Evolutionary conservation across 192 early-diverging fungal genomes (phyloP).

Genomic region (Entomortierella beljakovae): DNA sequence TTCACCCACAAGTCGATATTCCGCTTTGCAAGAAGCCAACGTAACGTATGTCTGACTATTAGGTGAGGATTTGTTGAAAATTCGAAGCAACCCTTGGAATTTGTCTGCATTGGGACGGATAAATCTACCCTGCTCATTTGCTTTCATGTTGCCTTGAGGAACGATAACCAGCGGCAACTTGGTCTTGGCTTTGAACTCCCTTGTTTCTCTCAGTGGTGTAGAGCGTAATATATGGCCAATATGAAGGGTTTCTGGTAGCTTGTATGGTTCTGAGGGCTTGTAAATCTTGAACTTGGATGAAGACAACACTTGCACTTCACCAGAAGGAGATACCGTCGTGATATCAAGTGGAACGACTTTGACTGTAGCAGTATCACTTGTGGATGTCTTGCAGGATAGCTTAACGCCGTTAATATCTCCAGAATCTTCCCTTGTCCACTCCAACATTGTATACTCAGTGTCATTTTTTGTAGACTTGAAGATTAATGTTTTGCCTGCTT

Average conservation of each 20-base stretch:
- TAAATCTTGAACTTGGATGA: slow-evolving; percentile 48
- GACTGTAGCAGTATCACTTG: slow-evolving; percentile 25
- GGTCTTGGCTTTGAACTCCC: slow-evolving; percentile 53
- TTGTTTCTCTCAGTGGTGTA: slow-evolving; percentile 30
- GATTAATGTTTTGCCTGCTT: slow-evolving; percentile 20
- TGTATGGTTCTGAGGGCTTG: slow-evolving; percentile 51
- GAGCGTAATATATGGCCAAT: slow-evolving; percentile 37
- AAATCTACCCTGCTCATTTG: slow-evolving; percentile 47
- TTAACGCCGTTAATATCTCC: slow-evolving; percentile 54
- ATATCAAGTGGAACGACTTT: slow-evolving; percentile 43
- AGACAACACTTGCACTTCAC: slow-evolving; percentile 46
- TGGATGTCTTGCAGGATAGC: slow-evolving; percentile 43
- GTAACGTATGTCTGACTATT: slow-evolving; percentile 48
- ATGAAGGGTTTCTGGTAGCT: slow-evolving; percentile 47
- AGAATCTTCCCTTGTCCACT: slow-evolving; percentile 52
- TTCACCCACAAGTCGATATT: slow-evolving; percentile 61
- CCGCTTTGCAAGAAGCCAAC: slow-evolving; percentile 29
- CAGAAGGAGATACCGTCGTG: slow-evolving; percentile 23
- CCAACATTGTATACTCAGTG: slow-evolving; percentile 45
- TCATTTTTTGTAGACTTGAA: slow-evolving; percentile 20
- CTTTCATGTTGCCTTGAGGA: slow-evolving; percentile 44
- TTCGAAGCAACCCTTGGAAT: slow-evolving; percentile 55
- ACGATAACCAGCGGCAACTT: slow-evolving; percentile 27
- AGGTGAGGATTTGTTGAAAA: slow-evolving; percentile 58
- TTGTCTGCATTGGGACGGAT: slow-evolving; percentile 50